These are phyloP conservation scores for Claviceps citrina DNA, from an alignment of 2,329 filamentous ascomycete genomes.

Conservation along the genomic window DNA sequence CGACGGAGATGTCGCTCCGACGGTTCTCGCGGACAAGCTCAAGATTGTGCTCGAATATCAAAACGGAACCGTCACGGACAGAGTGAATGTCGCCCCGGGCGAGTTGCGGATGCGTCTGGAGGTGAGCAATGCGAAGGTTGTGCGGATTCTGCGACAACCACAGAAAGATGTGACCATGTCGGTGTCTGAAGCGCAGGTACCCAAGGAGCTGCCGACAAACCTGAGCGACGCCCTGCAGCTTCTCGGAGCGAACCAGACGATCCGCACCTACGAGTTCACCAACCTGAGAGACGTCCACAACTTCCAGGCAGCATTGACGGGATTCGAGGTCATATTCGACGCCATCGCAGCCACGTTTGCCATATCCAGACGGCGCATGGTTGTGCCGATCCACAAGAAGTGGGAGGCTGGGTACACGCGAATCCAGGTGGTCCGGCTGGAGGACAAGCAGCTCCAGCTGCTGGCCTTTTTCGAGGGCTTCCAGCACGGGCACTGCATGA, in stretches of 20 bases:
- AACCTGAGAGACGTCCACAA: conserved; percentile 53
- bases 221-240: conserved; percentile 49
- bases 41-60: conserved; percentile 62
- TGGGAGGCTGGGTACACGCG: conserved; percentile 74
- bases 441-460: conserved; percentile 61
- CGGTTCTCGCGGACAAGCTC: conserved; percentile 61
- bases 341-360: conserved; percentile 58
- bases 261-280: conserved; percentile 58
- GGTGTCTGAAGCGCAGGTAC: conserved; percentile 50
- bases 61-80: conserved; percentile 65
- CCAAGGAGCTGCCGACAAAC: conserved; percentile 45
- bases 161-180: conserved; percentile 67
- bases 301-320: conserved; percentile 67
- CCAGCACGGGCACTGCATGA: conserved; percentile 74
- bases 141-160: conserved; percentile 54
- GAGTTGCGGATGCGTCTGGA: conserved; percentile 54
- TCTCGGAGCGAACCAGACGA: conserved; percentile 42
- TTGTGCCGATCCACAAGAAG: conserved; percentile 86
- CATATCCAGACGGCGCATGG: conserved; percentile 73
- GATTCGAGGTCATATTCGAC: conserved; percentile 62
- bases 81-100: conserved; percentile 66
- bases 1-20: conserved; percentile 43
- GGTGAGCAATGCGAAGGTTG: conserved; percentile 41
- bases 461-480: conserved; percentile 83
- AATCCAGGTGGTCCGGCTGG: conserved; percentile 57